Evolutionary conservation across 495 filamentous ascomycete species (phyloP), one percentile per base, ranked within the genome.

Genomic region (Penicillium parvum): DNA sequence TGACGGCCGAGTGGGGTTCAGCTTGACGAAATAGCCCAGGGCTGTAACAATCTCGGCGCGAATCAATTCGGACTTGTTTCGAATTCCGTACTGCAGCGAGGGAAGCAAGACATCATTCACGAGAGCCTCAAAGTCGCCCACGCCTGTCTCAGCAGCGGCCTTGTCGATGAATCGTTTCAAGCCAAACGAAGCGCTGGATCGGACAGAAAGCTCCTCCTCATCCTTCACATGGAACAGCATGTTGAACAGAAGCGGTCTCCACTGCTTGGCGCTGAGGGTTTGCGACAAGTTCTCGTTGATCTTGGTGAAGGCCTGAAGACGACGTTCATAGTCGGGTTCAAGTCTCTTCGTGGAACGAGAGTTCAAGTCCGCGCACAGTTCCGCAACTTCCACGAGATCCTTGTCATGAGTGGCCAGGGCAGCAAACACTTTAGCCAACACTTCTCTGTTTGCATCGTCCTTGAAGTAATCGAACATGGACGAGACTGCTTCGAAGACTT

Each of bases 241-340:
- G 55, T 97, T 97, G 65, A 84, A 84, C 2, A 97, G 59, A 21
- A 97, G 68, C n/a, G 94, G 90, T 43, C 78, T 75, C 94, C 92
- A 99, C 54, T 95, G 85, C 45, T 77, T 79, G n/a, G 81, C 60
- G 3, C 74, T 84, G 25, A 90, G 78, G 0, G 63, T 67, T 16
- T 63, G 53, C 50, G 66, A 72, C 7, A 69, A 47, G 6, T 60
- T 49, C 19, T 81, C 77, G 30, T 82, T 87, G 52, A 97, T 81
- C 4, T 65, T 58, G 40, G 75, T 82, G 65, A 94, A 96, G 16
- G 87, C 94, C 30, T 74, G 61, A 11, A 91, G 68, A 16, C 92
- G 80, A 33, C 81, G 77, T 34, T 90, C 84, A 64, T 91, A 96
- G 58, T 99, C 86, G 1, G 89, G 85, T 53, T 89, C 83, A 19